Base-by-base conservation (phyloP, 2,329 filamentous ascomycete genomes). In the Trichoderma atrobrunneum region DNA sequence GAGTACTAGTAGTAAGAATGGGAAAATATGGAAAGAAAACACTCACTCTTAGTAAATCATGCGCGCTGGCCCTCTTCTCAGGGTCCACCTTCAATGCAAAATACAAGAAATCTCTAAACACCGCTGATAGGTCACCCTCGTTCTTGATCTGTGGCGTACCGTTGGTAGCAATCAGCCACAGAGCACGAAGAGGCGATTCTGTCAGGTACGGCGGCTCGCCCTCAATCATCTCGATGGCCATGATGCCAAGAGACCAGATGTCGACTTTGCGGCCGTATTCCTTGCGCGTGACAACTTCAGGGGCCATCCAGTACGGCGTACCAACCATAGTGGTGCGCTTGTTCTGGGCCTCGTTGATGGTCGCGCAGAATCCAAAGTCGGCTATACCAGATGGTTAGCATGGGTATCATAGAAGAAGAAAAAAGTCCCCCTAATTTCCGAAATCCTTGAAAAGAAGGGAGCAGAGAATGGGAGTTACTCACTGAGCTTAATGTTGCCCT, bases 181-280 rank as follows among this genome's bases (percentile, higher is more conserved):
- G 87, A 1, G 96, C 96, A 73, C 95, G 91, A 28, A 99, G 87
- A 6, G 96, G 96, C 48, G 94, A 97, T 81, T 99, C 96, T 51
- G 95, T 98, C 72, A 99, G 87, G 80, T 98, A 99, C 28, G 96
- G 96, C 14, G 96, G 96, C 81, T 98, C 96, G 80, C 95, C 96
- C 84, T 98, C 96, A 75, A 99, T 97, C 96, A 99, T 99, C 83
- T 99, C 96, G 78, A 99, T 98, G 8, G 96, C 94, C 96, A 99
- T 98, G 84, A 99, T 99, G 72, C 96, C 96, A 59, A 99, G 85
- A 72, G 93, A 97, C 96, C 96, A 99, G 76, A 99, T 98, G 79
- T 99, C 96, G 70, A 99, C 95, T 83, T 98, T 99, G 74, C 95
- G 92, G 76, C 96, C 96, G 82, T 99, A 99, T 83, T 98, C 96